Conservation (phyloP, 2,329 filamentous ascomycete species). For the Didymella exigua region DNA sequence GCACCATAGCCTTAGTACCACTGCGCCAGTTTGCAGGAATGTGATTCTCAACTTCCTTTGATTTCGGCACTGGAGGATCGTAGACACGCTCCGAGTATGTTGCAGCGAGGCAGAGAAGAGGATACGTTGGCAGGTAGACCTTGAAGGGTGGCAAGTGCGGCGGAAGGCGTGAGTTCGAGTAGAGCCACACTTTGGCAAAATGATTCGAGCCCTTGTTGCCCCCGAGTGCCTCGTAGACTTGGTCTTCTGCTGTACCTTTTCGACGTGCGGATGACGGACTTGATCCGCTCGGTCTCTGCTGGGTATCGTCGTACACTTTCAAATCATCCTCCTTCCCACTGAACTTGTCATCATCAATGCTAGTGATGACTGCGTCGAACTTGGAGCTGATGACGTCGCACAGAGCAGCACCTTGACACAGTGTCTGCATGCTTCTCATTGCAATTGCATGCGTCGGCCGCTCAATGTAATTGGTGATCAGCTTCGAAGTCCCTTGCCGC, state of each 20-base stretch:
- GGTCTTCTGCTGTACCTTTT: slow-evolving; percentile 20
- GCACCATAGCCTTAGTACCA: slow-evolving; percentile 84
- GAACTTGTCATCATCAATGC: slow-evolving; percentile 69
- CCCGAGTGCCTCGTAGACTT: slow-evolving; percentile 22
- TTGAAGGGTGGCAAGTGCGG: slow-evolving; percentile 69
- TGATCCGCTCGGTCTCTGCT: slow-evolving; percentile 20
- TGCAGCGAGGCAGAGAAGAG: slow-evolving; percentile 77
- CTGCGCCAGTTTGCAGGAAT: slow-evolving; percentile 72
- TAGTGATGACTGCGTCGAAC: slow-evolving; percentile 71
- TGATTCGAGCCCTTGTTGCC: slow-evolving; percentile 38
- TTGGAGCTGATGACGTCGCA: slow-evolving; percentile 67
- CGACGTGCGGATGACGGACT: slow-evolving; percentile 23
- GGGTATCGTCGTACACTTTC: slow-evolving; percentile 29
- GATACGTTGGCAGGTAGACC: slow-evolving; percentile 77
- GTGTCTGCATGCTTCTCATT: slow-evolving; percentile 44
- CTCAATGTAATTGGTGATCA: slow-evolving; percentile 40
- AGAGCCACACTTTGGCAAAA: slow-evolving; percentile 78
- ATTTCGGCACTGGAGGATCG: slow-evolving; percentile 57
- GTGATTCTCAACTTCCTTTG: slow-evolving; percentile 69
- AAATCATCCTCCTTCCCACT: slow-evolving; percentile 61
- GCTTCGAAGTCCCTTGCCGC: slow-evolving; percentile 33
- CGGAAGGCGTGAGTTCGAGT: slow-evolving; percentile 77
- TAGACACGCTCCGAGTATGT: slow-evolving; percentile 80
- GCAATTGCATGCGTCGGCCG: slow-evolving; percentile 36
- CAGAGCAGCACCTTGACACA: slow-evolving; percentile 52